phyloP scores from a whole-genome alignment of 345 rosid genomes.

The Hibiscus syriacus region DNA sequence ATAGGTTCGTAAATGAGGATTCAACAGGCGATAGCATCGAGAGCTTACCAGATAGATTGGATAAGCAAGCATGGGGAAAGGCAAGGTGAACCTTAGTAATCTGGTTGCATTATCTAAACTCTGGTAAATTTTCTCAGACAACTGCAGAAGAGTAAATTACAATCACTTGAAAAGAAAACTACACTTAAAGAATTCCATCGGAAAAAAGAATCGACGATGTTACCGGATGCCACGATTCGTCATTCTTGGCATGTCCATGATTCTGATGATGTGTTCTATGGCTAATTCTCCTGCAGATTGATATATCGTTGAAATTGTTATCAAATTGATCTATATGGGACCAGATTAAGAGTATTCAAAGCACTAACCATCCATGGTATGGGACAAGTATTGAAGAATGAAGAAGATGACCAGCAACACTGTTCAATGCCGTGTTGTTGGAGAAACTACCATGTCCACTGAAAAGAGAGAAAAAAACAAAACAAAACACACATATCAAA shows the following conservation, averaged over 20 bases:
- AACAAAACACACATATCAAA: neutral
- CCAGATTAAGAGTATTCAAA: neutral
- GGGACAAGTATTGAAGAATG: constrained; percentile 93
- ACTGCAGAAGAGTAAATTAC: constrained; percentile 28
- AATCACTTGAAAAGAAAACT: neutral
- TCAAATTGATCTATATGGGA: neutral
- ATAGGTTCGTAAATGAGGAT: neutral
- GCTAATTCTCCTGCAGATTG: constrained; percentile 83
- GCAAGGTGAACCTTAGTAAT: constrained; percentile 65
- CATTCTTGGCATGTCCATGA: constrained; percentile 92
- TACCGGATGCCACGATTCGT: constrained; percentile 95
- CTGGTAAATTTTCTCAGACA: constrained; percentile 64
- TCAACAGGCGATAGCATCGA: neutral
- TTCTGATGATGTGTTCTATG: constrained; percentile 96
- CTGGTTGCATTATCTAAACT: constrained; percentile 39
- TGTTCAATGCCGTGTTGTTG: constrained; percentile 52
- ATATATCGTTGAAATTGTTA: constrained; percentile 5
- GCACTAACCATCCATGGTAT: constrained; percentile 81
- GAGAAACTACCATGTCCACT: constrained; percentile 98
- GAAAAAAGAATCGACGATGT: constrained; percentile 1
- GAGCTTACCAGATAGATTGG: constrained; percentile 80
- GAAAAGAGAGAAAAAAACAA: constrained; percentile 10
- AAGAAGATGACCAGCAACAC: constrained; percentile 74
- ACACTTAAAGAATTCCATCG: neutral
- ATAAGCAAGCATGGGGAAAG: constrained; percentile 86